Evolutionary conservation across 2,329 filamentous ascomycete genomes (phyloP), one percentile per base, ranked within the genome.

Genomic region (Alternaria alternata): DNA sequence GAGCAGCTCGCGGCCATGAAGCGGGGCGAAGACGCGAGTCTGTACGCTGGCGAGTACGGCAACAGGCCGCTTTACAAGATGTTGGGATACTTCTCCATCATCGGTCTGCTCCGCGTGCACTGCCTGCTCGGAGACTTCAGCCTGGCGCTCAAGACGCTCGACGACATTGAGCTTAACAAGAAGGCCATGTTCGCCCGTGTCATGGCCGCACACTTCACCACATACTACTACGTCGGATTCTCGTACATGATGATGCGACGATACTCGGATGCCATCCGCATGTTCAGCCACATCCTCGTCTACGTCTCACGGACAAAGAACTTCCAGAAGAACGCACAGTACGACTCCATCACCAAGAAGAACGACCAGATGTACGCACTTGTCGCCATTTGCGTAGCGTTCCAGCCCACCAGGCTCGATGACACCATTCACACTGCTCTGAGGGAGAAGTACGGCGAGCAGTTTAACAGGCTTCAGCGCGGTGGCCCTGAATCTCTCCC

Each of bases 181-280:
- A 98, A 98, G 87, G 94, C 95, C 81, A 98, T 98, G 92, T 99
- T 99, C 80, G 94, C 95, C 65, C 92, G 95, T 69, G 95, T 99
- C 80, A 98, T 99, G 95, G 94, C 95, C 55, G 95, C 95, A 59
- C 95, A 99, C 86, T 98, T 98, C 85, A 97, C 94, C 71, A 99
- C 95, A 68, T 99, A 98, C 88, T 99, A 99, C 89, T 98, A 98
- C 81, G 94, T 99, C 65, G 95, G 95, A 72, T 99, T 99, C 89
- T 96, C 93, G 71, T 99, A 99, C 90, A 98, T 99, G 94, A 99
- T 99, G 95, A 96, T 98, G 92, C 93, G 95, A 84, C 92, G 95
- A 79, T 99, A 99, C 80, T 92, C 93, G 82, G 95, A 99, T 82
- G 95, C 95, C 81, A 97, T 99, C 84, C 93, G 94, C 87, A 97